Evolutionary conservation across 2,329 filamentous ascomycete genomes (phyloP), one percentile per base, ranked within the genome.

Genomic region (Curvularia eragrostidis): DNA sequence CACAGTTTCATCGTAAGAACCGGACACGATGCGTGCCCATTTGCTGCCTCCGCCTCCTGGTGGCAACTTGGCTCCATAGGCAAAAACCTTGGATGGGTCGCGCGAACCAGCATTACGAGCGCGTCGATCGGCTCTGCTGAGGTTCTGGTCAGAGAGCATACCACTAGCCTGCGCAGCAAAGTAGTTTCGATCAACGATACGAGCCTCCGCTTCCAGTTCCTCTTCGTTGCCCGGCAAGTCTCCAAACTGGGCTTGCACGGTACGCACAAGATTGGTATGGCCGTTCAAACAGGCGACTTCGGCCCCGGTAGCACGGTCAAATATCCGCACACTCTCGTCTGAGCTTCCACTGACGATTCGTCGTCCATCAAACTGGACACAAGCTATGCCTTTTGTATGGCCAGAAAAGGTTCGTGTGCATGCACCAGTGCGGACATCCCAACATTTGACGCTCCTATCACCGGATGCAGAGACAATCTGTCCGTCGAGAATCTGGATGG

Each of bases 281-380:
- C 91, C 91, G 49, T 88, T 84, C 8, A 99, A 82, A 70, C 91
- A 94, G 15, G 93, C 94, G 5, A 98, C 92, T 76, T 98, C 93
- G 10, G 95, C 88, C 3, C 91, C 90, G 0, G 92, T 93, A 44
- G 86, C 85, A 43, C 90, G 89, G 73, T 98, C 95, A 74, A 96
- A 99, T 19, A 99, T 95, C 66, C 95, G 93, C 30, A 99, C 92
- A 39, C 95, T 93, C 73, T 96, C 93, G 75, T 99, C 95, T 67
- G 93, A 97, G 76, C 93, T 97, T 2, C 95, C 95, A 68, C 92
- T 97, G 50, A 99, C 92, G 62, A 99, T 96, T 19, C 95, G 87
- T 49, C 91, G 88, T 24, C 92, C 93, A 73, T 99, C 95, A 72
- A 95, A 98, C 77, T 99, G 94, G 15, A 99, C 93, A 75, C 95